Conservation (phyloP, 805 yeast genomes). For the Priceomyces fermenticarens region DNA sequence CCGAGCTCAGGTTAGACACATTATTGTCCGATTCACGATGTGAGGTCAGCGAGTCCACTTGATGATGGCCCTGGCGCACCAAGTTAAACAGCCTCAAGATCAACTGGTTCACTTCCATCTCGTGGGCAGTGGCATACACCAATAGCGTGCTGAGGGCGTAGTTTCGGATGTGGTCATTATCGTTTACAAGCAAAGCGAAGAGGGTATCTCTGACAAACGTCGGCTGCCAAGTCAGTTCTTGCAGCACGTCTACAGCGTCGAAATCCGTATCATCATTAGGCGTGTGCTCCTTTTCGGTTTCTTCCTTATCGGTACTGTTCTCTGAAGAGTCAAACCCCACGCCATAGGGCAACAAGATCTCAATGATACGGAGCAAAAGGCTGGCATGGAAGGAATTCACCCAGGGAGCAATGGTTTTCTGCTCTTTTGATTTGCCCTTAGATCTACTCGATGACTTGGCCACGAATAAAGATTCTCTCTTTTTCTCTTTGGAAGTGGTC, state of each 20-base stretch:
- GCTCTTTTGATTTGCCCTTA: conserved; percentile 14
- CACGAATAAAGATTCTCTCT: conserved; percentile 24
- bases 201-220: conserved; percentile 29
- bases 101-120: conserved; percentile 34
- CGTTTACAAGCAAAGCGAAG: conserved; percentile 29
- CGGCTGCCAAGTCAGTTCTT: conserved; percentile 9
- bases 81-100: conserved; percentile 28
- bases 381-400: conserved; percentile 33
- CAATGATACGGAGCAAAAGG: conserved; percentile 27
- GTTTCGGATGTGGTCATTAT: conserved; percentile 31
- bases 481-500: conserved; percentile 10
- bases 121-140: conserved; percentile 25
- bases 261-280: neutral
- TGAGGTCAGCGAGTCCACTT: conserved; percentile 8
- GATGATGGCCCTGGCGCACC: conserved; percentile 27
- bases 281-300: conserved; percentile 5
- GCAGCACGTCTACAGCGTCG: conserved; percentile 9
- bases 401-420: conserved; percentile 22
- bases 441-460: conserved; percentile 18
- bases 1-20: conserved; percentile 14
- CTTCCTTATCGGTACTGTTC: conserved; percentile 6
- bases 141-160: conserved; percentile 31
- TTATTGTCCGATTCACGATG: conserved; percentile 14
- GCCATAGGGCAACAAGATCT: conserved; percentile 33
- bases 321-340: conserved; percentile 25